Evolutionary conservation across 768 basidiomycete species (phyloP).

Genomic region (Boletus reticulatus): DNA sequence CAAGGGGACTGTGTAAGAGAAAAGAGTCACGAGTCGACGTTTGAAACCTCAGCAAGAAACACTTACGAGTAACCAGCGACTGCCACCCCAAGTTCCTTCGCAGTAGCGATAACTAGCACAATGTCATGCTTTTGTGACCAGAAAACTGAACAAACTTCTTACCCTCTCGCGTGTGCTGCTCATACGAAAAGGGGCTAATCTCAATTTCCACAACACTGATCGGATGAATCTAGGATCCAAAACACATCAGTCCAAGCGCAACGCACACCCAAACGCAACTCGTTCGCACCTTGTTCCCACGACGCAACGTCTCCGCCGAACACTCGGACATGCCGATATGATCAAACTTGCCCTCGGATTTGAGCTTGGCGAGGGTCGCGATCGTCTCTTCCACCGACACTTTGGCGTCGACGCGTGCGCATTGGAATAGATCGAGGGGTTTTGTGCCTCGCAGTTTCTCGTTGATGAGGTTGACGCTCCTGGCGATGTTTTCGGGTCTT

Average conservation of each 20-base stretch:
- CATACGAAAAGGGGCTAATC: conserved; percentile 59
- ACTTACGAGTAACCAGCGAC: conserved; percentile 59
- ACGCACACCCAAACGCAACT: too few species aligned
- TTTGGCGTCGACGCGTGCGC: conserved; percentile 46
- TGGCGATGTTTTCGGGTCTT: conserved; percentile 40
- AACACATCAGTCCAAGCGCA: background rate
- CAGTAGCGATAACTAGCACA: conserved; percentile 45
- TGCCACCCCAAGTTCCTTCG: conserved; percentile 53
- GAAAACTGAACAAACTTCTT: background rate
- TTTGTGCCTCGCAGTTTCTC: conserved; percentile 48
- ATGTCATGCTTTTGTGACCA: background rate
- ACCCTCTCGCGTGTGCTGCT: conserved; percentile 48
- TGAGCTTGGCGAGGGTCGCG: conserved; percentile 41
- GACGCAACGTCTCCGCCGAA: conserved; percentile 46
- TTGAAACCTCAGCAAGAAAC: too few species aligned
- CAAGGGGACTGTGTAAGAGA: conserved; percentile 44
- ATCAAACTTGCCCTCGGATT: conserved; percentile 33
- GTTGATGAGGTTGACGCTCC: conserved; percentile 45
- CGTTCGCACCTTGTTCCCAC: conserved; percentile 22
- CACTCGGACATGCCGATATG: conserved; percentile 62
- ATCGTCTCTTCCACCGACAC: conserved; percentile 47
- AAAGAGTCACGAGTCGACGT: too few species aligned
- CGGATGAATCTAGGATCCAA: conserved; percentile 43
- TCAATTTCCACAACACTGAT: conserved; percentile 67
- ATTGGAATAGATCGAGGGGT: conserved; percentile 60